These are phyloP conservation scores for Podila epigama DNA, from an alignment of 192 early-diverging fungal genomes.

Conservation along the genomic window DNA sequence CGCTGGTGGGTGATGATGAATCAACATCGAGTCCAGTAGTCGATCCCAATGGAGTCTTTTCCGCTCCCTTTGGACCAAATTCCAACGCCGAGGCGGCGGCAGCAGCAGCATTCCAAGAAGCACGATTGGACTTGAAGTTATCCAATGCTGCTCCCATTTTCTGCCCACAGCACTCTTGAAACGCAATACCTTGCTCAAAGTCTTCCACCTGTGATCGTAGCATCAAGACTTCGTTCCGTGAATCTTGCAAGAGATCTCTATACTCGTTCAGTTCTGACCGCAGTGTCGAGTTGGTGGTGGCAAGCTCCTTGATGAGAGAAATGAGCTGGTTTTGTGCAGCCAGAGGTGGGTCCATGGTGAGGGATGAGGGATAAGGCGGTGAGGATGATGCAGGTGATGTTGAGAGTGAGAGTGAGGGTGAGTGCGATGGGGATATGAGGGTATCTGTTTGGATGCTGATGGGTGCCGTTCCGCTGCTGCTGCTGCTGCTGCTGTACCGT, in stretches of 20 bases:
- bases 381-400: slow-evolving; percentile 17
- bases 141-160: neutral
- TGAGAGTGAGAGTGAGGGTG: slow-evolving; percentile 4
- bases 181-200: slow-evolving; percentile 36
- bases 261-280: slow-evolving; percentile 55
- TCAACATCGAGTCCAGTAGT: neutral
- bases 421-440: slow-evolving; percentile 20
- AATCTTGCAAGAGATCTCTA: slow-evolving; percentile 54
- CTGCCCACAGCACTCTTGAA: slow-evolving; percentile 24
- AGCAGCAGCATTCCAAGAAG: neutral
- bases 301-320: slow-evolving; percentile 60
- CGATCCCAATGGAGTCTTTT: neutral
- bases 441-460: slow-evolving; percentile 15
- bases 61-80: too few species aligned
- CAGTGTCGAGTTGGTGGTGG: slow-evolving; percentile 60
- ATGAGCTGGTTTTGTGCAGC: slow-evolving; percentile 56
- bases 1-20: slow-evolving; percentile 6
- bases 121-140: neutral
- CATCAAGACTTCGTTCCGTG: slow-evolving; percentile 51
- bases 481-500: slow-evolving; percentile 9
- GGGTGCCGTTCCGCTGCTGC: slow-evolving; percentile 5
- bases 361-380: slow-evolving; percentile 18
- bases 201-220: slow-evolving; percentile 56
- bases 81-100: too few species aligned
- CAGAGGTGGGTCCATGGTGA: slow-evolving; percentile 31